Evolutionary conservation across 1,284 basidiomycete genomes (phyloP).

Genomic region (Apiotrichum mycotoxinovorans): DNA sequence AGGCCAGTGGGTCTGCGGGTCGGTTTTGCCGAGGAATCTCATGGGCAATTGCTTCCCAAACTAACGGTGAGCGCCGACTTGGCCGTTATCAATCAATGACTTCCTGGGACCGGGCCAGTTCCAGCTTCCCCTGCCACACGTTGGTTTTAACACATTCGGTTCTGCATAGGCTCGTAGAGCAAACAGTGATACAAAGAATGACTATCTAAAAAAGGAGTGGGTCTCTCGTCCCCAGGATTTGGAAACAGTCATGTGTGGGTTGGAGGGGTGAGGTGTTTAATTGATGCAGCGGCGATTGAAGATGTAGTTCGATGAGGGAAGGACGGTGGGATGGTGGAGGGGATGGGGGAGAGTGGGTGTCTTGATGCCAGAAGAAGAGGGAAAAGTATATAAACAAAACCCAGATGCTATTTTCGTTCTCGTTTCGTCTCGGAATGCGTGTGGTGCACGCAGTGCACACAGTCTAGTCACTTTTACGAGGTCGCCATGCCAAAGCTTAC

Average conservation of each 20-base stretch:
- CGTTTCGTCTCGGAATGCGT: not conserved
- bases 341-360: not conserved
- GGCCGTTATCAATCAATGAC: no score
- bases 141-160: not conserved
- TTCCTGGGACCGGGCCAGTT: no score
- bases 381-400: not conserved
- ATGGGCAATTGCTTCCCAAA: no score
- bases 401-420: not conserved
- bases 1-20: no score
- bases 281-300: not conserved
- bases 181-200: slow-evolving; percentile 19
- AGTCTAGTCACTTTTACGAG: not conserved
- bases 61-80: no score
- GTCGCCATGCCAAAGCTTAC: not conserved
- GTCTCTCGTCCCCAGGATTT: not conserved
- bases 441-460: not conserved
- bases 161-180: slow-evolving; percentile 9
- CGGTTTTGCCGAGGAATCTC: no score
- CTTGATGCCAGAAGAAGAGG: not conserved
- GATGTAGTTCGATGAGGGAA: not conserved
- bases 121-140: no score
- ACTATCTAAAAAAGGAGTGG: slow-evolving; percentile 7
- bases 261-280: not conserved
- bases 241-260: not conserved
- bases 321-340: not conserved